Base-by-base conservation (phyloP, 148 eudicot species). In the Mesembryanthemum crystallinum region DNA sequence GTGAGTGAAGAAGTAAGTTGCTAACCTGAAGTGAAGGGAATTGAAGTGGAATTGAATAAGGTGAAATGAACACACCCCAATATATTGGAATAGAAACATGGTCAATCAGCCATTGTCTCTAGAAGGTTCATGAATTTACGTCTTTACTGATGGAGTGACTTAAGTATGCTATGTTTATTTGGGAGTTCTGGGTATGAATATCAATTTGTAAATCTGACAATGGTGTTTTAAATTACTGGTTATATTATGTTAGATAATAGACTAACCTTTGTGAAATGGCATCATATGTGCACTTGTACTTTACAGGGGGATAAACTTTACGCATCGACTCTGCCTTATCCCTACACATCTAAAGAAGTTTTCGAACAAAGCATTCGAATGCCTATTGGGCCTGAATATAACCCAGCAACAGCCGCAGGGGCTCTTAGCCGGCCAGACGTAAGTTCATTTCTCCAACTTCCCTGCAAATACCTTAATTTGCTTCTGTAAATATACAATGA, bases 331-430 rank as follows among this genome's bases (percentile, higher is more conserved):
- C 72, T 92, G 84, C 99, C 98, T 8, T 92, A 76, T 84, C 97
- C 97, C 29, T 92, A 78, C 82, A 81, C 91, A 35, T 89, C 94
- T 4, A 43, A 83, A 71, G 99, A 87, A 67, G 91, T 83, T 55
- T 91, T 75, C 82, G 94, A 92, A 47, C 87, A 72, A 77, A 89
- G 91, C 82, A 88, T 77, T 25, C 87, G 98, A 21, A 91, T 89
- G 91, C 99, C 99, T 30, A 84, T 96, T 79, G 99, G 97, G 5
- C 99, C 99, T 52, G 98, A 92, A 76, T 96, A 75, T 25, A 93
- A 96, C 86, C 99, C 99, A 28, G 86, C 82, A 61, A 85, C 85
- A 10, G 76, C 88, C 42, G 59, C 84, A 78, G 84, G 91, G 69
- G 94, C 87, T 82, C 92, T 96, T 73, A 92, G 77, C 71, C 89